Conservation (phyloP, 1,284 basidiomycete species). For the Microbotryomycetes sp. region DNA sequence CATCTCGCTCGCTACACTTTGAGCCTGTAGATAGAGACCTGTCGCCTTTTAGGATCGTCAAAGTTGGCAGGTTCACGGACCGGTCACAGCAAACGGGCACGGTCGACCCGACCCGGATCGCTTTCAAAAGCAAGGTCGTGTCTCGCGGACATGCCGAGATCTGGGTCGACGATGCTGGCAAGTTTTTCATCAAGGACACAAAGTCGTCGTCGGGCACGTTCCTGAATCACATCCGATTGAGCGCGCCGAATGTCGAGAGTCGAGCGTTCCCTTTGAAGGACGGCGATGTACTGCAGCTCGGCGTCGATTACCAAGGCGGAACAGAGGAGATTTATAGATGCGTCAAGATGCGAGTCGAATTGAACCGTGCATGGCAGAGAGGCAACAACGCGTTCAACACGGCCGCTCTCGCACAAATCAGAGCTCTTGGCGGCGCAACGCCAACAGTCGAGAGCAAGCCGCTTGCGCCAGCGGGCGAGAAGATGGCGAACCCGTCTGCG, state of each 20-base stretch:
- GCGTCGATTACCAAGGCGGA: constrained; percentile 97
- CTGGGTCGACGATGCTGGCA: constrained; percentile 55
- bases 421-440: constrained; percentile 52
- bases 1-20: constrained; percentile 79
- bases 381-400: constrained; percentile 88
- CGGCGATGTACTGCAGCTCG: constrained; percentile 90
- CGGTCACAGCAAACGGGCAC: constrained; percentile 44
- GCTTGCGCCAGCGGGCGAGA: constrained; percentile 15
- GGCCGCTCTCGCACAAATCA: constrained; percentile 71
- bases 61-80: constrained; percentile 40
- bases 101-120: constrained; percentile 63
- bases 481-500: background rate
- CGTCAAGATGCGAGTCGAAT: constrained; percentile 91
- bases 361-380: constrained; percentile 74
- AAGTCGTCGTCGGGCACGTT: constrained; percentile 89
- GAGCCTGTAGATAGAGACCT: constrained; percentile 86
- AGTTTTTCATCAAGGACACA: constrained; percentile 85
- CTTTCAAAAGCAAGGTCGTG: constrained; percentile 95
- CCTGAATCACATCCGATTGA: constrained; percentile 86
- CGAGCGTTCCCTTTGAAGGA: constrained; percentile 76
- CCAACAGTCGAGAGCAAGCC: constrained; percentile 20
- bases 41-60: constrained; percentile 44
- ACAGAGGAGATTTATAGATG: constrained; percentile 96
- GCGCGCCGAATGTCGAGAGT: constrained; percentile 72
- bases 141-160: constrained; percentile 90